Evolutionary conservation across 106 monocot genomes (phyloP), one percentile per base, ranked within the genome.

Genomic region (Phalaenopsis equestris): DNA sequence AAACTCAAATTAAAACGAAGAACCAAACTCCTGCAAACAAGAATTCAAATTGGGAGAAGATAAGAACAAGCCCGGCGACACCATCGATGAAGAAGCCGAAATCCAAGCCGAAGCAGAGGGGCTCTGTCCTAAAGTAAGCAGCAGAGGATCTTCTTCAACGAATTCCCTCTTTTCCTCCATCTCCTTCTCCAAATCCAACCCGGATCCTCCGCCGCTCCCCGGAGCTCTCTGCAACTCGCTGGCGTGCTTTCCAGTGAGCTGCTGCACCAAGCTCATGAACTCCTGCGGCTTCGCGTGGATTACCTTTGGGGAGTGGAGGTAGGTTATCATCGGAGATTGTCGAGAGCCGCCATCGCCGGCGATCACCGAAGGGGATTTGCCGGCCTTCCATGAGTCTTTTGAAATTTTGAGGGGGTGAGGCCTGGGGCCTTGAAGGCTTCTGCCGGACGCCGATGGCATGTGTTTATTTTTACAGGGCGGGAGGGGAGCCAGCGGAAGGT

Each of bases 191-290:
- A 42, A 6, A 42, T n/a, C 47, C n/a, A 39, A 75, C 4, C 48
- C 10, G 11, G 14, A 18, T 21, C 19, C 19, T 19, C 46, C 76
- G 49, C 23, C 3, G 47, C 12, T 49, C 23, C 9, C 11, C 17
- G 19, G 43, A 19, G 74, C 18, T 45, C 8, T 19, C 43, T 7
- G n/a, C 1, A 41, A 43, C 0, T 76, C 76, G 10, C 49, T 8
- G 76, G 52, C 41, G 24, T 76, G 49, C 49, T 80, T 72, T 15
- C 80, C 80, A 1, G 73, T 80, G 5, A 80, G 67, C 49, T 45
- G 36, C 80, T 80, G 80, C 73, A 80, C 80, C 52, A 80, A 23
- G 73, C 48, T 49, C 80, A 80, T 80, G 68, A 80, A 80, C 5
- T 80, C 80, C 49, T 72, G 70, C 1, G 80, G 80, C 47, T 37